Percentiles rank a stretch among this genome's conserved stretches.
phyloP scores from a whole-genome alignment of 441 rosid genomes.

The Erodium moschatum region DNA sequence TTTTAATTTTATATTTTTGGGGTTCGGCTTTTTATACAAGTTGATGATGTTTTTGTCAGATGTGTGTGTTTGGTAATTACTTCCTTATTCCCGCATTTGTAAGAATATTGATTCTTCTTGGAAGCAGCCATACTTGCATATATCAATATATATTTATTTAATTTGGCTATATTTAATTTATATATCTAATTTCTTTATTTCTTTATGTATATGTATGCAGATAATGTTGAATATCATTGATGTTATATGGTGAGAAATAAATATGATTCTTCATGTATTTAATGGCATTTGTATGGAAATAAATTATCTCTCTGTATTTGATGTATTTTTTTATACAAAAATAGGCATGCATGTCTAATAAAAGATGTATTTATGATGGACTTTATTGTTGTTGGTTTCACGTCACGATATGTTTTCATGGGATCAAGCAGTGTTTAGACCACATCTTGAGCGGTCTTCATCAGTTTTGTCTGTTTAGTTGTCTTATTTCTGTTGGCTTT shows the following conservation, averaged over 20 bases:
- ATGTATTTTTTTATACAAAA: too few species aligned
- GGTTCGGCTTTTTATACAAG: background rate
- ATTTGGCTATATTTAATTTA: background rate
- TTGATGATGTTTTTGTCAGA: background rate
- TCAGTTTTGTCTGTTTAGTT: too few species aligned
- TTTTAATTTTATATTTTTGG: background rate
- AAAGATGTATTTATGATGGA: conserved; percentile 35
- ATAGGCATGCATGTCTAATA: background rate
- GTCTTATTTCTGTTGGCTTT: too few species aligned
- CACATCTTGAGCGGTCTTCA: too few species aligned
- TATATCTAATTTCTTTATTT: background rate
- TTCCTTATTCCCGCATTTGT: background rate
- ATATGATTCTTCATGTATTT: too few species aligned
- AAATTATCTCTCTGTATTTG: too few species aligned
- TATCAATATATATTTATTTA: too few species aligned
- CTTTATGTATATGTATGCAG: too few species aligned
- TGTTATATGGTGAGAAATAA: too few species aligned
- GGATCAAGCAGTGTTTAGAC: too few species aligned
- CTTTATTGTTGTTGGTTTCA: conserved; percentile 47
- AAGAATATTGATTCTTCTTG: background rate
- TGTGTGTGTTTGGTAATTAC: conserved; percentile 2
- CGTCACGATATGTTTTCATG: conserved; percentile 38
- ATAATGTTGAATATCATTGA: too few species aligned
- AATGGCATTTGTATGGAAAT: too few species aligned
- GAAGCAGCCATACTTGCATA: background rate